phyloP scores from a whole-genome alignment of 2,329 filamentous ascomycete genomes.

The Thielaviopsis ethacetica region DNA sequence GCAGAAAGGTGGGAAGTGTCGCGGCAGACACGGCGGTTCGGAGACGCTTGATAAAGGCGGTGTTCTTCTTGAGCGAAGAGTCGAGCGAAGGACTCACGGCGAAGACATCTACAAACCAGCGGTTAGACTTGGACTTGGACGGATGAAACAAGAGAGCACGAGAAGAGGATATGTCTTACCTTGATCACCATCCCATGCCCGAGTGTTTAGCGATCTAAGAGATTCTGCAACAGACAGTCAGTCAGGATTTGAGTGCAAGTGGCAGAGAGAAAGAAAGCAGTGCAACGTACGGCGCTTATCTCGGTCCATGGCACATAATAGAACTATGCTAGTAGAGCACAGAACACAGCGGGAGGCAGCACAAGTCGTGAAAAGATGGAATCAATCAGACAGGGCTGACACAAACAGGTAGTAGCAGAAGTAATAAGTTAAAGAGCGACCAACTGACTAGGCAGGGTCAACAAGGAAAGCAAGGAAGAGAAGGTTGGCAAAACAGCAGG shows the following conservation, averaged over 20 bases:
- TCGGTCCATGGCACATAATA: slow-evolving; percentile 13
- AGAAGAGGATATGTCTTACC: slow-evolving; percentile 33
- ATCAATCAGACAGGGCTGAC: slow-evolving; percentile 2
- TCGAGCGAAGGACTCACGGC: slow-evolving; percentile 66
- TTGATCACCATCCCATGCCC: slow-evolving; percentile 77
- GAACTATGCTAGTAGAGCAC: neutral
- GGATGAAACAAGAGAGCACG: slow-evolving; percentile 5
- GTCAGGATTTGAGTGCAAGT: slow-evolving; percentile 39
- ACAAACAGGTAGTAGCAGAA: neutral
- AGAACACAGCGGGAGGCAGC: neutral
- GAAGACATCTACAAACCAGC: slow-evolving; percentile 48
- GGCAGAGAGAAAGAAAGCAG: neutral
- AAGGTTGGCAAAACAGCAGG: neutral
- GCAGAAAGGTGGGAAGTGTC: slow-evolving; percentile 66
- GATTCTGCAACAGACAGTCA: slow-evolving; percentile 1
- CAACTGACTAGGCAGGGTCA: neutral
- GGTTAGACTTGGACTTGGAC: slow-evolving; percentile 12
- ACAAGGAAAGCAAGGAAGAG: neutral
- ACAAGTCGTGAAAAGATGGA: neutral
- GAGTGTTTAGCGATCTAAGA: slow-evolving; percentile 71
- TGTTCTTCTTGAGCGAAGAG: slow-evolving; percentile 95
- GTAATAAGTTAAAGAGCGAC: neutral
- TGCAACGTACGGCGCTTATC: slow-evolving; percentile 9
- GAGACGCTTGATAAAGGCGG: slow-evolving; percentile 90
- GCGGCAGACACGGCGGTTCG: slow-evolving; percentile 74